phyloP scores from a whole-genome alignment of 2,329 filamentous ascomycete species.

The Ascocoryne sarcoides region DNA sequence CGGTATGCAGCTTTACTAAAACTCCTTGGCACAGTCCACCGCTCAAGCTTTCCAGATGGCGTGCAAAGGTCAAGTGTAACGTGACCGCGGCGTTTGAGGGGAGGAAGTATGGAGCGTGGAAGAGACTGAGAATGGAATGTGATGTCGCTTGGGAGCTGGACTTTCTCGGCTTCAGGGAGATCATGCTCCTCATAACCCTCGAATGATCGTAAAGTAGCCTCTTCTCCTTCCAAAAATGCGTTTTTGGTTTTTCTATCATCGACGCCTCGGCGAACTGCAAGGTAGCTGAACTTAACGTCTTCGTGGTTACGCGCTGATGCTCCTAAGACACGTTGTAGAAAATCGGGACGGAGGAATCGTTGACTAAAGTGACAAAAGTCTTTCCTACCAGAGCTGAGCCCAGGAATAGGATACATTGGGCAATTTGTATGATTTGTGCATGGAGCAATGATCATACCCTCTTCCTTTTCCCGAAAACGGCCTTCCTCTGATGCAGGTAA shows the following conservation, averaged over 20 bases:
- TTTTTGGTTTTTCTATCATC: slow-evolving; percentile 34
- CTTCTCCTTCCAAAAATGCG: slow-evolving; percentile 40
- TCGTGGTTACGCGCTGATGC: slow-evolving; percentile 71
- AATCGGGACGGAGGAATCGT: slow-evolving; percentile 75
- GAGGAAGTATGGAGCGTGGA: slow-evolving; percentile 68
- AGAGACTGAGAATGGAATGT: slow-evolving; percentile 53
- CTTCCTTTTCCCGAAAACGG: slow-evolving; percentile 38
- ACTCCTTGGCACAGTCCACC: slow-evolving; percentile 83
- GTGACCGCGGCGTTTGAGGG: slow-evolving; percentile 82
- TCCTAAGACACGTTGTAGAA: slow-evolving; percentile 68
- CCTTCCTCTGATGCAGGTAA: slow-evolving; percentile 10
- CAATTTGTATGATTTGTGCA: slow-evolving; percentile 87
- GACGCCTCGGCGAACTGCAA: slow-evolving; percentile 73
- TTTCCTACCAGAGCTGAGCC: slow-evolving; percentile 64
- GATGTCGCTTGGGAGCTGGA: slow-evolving; percentile 13
- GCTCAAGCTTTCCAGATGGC: slow-evolving; percentile 72
- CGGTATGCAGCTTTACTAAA: slow-evolving; percentile 78
- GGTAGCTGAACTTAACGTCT: slow-evolving; percentile 82
- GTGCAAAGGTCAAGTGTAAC: slow-evolving; percentile 89
- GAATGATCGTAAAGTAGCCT: slow-evolving; percentile 59
- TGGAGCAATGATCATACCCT: slow-evolving; percentile 58
- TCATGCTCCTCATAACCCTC: slow-evolving; percentile 52
- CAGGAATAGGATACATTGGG: slow-evolving; percentile 75
- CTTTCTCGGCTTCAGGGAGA: slow-evolving; percentile 16
- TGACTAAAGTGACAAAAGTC: slow-evolving; percentile 90